phyloP scores from a whole-genome alignment of 169 alveolate genomes.

The Plasmodium coatneyi region DNA sequence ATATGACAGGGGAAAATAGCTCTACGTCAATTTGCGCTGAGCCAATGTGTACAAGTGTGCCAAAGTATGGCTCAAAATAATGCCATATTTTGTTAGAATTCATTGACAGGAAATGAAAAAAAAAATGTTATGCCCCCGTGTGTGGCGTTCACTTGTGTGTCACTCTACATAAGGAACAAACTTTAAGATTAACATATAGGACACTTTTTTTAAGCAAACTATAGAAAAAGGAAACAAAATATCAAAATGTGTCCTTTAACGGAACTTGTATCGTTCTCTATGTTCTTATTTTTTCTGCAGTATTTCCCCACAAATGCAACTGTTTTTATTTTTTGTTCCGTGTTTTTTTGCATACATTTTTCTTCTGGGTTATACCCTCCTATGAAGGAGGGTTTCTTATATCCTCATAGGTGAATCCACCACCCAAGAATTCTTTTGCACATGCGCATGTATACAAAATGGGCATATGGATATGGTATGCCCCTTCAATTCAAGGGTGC shows the following conservation, averaged over 20 bases:
- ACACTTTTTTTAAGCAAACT: neutral
- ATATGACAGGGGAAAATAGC: neutral
- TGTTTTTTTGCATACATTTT: neutral
- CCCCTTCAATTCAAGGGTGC: neutral
- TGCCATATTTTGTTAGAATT: neutral
- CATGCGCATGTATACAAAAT: neutral
- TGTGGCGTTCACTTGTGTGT: neutral
- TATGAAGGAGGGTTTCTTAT: neutral
- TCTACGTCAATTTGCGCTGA: neutral
- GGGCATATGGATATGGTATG: neutral
- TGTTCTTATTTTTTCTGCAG: neutral
- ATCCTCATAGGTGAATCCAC: neutral
- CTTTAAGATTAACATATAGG: neutral
- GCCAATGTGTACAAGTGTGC: neutral
- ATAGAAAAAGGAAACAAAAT: neutral
- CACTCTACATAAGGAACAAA: neutral
- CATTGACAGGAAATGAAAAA: neutral
- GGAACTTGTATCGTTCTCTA: neutral
- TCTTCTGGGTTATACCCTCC: neutral
- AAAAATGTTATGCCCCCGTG: neutral
- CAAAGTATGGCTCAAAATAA: neutral
- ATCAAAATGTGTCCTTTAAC: neutral
- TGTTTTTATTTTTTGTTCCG: neutral
- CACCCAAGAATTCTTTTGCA: neutral
- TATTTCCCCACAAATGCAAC: neutral